Base-by-base conservation (phyloP, 2,329 filamentous ascomycete genomes). In the Xylariaceae sp. region DNA sequence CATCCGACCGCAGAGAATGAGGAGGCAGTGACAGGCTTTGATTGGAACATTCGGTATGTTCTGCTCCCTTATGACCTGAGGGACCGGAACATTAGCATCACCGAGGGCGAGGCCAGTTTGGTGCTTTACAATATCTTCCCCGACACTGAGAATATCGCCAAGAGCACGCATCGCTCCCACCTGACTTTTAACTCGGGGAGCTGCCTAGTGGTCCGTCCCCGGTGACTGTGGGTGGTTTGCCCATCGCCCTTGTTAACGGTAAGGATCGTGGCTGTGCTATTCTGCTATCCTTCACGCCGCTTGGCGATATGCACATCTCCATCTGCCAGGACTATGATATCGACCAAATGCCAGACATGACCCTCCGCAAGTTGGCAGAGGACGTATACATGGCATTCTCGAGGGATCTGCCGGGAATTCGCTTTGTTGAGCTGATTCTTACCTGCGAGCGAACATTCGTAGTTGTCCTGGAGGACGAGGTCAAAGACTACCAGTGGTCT, bases 381-480 rank as follows among this genome's bases (percentile, higher is more conserved):
- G 11, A 24, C 18, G 22, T 34, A 16, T 8, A 30, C 7, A 17
- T 22, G 18, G 21, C 19, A 11, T 33, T 40, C 31, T n/a, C 19
- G 12, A 4, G 22, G 23, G 23, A 24, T 17, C 15, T 32, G 13
- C 37, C 37, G 5, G 14, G 13, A 15, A 23, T 23, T 25, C 21
- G 28, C 21, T 19, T 36, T 10, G 19, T 37, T 16, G 37, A 40
- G 31, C 16, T 40, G 15, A 33, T 40, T 30, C 9, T 40, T 14
- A 37, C 37, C 11, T 27, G 13, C 21, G 35, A 40, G 23, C 38
- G 29, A n/a, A 35, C 25, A 15, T 32, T 40, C 19, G 37, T 35
- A 13, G 31, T 40, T 17, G 24, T 35, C 11, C 29, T 40, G 13
- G 38, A 37, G 14, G 29, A 37, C 23, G 8, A 35, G 30, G 32